phyloP scores from a whole-genome alignment of 208 protist species.

The Acanthamoeba castellanii region DNA sequence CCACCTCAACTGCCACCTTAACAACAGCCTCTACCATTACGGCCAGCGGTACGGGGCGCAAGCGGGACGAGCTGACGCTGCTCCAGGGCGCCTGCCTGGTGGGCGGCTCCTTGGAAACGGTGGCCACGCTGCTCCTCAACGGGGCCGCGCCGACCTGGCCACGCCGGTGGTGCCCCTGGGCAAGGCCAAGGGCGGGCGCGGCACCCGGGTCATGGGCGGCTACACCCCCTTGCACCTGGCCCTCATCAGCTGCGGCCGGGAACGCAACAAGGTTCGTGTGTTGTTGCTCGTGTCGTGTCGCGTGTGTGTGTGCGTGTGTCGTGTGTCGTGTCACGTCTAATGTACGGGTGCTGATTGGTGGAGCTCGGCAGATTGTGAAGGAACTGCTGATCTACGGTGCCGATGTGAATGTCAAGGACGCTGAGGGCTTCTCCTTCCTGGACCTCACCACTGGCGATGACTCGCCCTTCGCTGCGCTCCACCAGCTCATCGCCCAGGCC shows the following conservation, averaged over 20 bases:
- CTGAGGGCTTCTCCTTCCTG: slow-evolving; percentile 8
- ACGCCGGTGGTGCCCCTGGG: neutral
- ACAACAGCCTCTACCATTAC: too few species aligned
- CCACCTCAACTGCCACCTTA: too few species aligned
- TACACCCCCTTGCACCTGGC: neutral
- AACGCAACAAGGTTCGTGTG: neutral
- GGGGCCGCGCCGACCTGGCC: neutral
- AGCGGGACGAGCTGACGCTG: neutral
- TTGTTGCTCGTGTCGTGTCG: too few species aligned
- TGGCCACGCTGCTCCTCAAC: neutral
- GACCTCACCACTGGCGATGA: neutral
- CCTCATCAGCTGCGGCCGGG: neutral
- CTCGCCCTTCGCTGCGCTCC: neutral
- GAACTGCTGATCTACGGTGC: neutral
- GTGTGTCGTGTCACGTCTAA: too few species aligned
- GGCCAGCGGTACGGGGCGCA: neutral
- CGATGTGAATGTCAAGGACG: neutral
- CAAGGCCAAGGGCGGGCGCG: neutral
- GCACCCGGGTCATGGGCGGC: neutral
- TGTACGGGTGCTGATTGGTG: too few species aligned
- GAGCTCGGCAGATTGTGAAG: neutral
- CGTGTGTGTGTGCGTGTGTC: too few species aligned
- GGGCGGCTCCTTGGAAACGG: neutral
- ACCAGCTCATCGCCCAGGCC: neutral
- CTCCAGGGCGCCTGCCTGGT: neutral